A percentile compares a stretch with the other conserved stretches of the same genome.
phyloP scores from a whole-genome alignment of 2,329 filamentous ascomycete species.

The Aplosporella prunicola region DNA sequence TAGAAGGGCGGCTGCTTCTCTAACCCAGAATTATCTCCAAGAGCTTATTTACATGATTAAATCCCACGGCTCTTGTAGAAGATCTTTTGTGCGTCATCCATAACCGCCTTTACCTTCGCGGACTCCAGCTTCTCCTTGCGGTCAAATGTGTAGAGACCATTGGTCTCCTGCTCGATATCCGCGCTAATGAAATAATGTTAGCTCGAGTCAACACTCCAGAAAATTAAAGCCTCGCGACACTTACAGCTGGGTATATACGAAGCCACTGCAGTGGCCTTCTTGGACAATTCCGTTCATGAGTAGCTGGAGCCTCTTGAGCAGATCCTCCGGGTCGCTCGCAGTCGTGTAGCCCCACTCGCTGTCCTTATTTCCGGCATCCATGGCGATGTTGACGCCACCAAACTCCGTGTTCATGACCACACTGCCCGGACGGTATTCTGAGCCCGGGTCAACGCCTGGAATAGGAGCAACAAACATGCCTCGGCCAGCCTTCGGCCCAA shows the following conservation, averaged over 20 bases:
- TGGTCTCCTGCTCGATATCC: slow-evolving; percentile 58
- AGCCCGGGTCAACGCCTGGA: slow-evolving; percentile 37
- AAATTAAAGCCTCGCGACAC: slow-evolving; percentile 17
- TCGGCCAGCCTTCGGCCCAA: slow-evolving; percentile 43
- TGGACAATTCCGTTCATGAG: slow-evolving; percentile 50
- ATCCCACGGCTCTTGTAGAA: slow-evolving; percentile 5
- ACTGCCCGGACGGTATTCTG: slow-evolving; percentile 43
- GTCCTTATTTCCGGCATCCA: slow-evolving; percentile 24
- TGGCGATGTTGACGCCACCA: slow-evolving; percentile 57
- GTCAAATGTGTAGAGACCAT: slow-evolving; percentile 56
- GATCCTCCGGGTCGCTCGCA: slow-evolving; percentile 49
- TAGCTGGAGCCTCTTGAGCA: slow-evolving; percentile 49
- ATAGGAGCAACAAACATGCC: slow-evolving; percentile 47
- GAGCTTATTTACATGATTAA: no score
- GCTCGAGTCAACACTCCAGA: slow-evolving; percentile 19
- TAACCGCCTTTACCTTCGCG: slow-evolving; percentile 46
- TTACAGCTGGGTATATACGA: slow-evolving; percentile 59
- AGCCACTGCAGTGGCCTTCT: slow-evolving; percentile 49
- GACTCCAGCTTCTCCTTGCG: slow-evolving; percentile 53
- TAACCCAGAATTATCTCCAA: no score
- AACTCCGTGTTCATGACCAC: slow-evolving; percentile 60
- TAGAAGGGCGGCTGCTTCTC: no score
- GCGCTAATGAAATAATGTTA: slow-evolving; percentile 28
- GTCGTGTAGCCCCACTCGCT: slow-evolving; percentile 62
- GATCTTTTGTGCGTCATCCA: slow-evolving; percentile 38